Conservation (phyloP, 2,329 filamentous ascomycete species). For the Neocucurbitaria cava region DNA sequence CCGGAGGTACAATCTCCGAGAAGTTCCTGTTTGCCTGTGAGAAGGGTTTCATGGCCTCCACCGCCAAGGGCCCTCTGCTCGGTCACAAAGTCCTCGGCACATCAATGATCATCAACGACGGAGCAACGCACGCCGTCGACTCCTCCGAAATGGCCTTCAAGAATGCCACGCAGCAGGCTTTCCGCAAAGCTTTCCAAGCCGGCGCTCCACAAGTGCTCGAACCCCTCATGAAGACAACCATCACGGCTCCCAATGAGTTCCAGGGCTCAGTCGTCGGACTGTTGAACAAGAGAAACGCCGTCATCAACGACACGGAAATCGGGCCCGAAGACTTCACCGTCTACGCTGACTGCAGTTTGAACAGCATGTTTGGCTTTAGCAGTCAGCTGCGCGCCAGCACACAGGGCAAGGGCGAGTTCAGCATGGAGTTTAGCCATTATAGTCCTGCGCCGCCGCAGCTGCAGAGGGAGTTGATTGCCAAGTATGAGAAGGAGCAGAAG, state of each 20-base stretch:
- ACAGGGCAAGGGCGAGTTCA: conserved; percentile 98
- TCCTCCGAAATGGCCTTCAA: conserved; percentile 97
- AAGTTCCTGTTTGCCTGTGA: conserved; percentile 95
- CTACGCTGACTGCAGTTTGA: conserved; percentile 88
- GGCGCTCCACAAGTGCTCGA: conserved; percentile 86
- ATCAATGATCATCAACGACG: conserved; percentile 92
- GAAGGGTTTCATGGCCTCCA: conserved; percentile 88
- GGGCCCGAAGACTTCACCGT: conserved; percentile 93
- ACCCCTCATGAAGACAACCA: conserved; percentile 97
- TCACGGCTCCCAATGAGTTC: conserved; percentile 96
- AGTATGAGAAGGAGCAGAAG: conserved; percentile 71
- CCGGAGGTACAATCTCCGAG: conserved; percentile 90
- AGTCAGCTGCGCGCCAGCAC: conserved; percentile 89
- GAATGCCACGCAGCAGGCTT: conserved; percentile 92
- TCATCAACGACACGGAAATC: conserved; percentile 94
- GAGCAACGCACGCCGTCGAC: conserved; percentile 96
- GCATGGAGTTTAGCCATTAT: conserved; percentile 99
- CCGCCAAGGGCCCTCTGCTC: conserved; percentile 85
- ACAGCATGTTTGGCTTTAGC: conserved; percentile 98
- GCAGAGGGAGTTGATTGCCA: conserved; percentile 77
- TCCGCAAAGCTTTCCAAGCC: conserved; percentile 88
- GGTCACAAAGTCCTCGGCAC: conserved; percentile 92
- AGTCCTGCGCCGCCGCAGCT: conserved; percentile 83
- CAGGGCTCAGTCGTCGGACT: conserved; percentile 94
- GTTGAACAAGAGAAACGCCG: conserved; percentile 94